These are phyloP conservation scores for Diaporthe sp. DNA, from an alignment of 2,329 filamentous ascomycete species.

Conservation along the genomic window DNA sequence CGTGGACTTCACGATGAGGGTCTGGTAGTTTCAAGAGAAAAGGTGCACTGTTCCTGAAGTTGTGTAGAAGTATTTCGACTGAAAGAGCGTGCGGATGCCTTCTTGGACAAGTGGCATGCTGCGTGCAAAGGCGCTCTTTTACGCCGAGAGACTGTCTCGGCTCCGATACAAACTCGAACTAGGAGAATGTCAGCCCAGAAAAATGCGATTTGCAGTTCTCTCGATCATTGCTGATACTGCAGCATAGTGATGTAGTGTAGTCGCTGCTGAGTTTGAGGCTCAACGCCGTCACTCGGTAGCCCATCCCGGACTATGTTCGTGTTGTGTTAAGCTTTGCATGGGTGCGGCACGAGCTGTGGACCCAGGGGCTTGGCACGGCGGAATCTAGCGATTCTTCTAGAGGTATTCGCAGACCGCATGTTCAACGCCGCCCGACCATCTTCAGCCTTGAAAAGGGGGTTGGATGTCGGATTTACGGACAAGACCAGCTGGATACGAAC, in stretches of 20 bases:
- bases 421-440: background rate
- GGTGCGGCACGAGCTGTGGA: background rate
- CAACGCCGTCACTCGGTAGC: background rate
- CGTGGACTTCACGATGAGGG: background rate
- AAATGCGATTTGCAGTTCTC: too few species aligned
- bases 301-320: background rate
- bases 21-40: background rate
- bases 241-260: background rate
- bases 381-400: background rate
- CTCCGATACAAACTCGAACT: background rate
- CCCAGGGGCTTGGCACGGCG: background rate
- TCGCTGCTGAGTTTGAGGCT: background rate
- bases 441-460: background rate
- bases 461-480: constrained; percentile 12
- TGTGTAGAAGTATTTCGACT: background rate
- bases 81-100: background rate
- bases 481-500: background rate
- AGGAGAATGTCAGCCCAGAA: too few species aligned
- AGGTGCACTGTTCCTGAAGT: background rate
- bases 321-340: background rate
- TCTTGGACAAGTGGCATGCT: background rate
- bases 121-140: background rate
- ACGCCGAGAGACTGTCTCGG: background rate
- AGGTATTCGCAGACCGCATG: background rate
- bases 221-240: too few species aligned